Evolutionary conservation across 1,284 basidiomycete genomes (phyloP), one percentile per base, ranked within the genome.

Genomic region (Cryptococcus sp.): DNA sequence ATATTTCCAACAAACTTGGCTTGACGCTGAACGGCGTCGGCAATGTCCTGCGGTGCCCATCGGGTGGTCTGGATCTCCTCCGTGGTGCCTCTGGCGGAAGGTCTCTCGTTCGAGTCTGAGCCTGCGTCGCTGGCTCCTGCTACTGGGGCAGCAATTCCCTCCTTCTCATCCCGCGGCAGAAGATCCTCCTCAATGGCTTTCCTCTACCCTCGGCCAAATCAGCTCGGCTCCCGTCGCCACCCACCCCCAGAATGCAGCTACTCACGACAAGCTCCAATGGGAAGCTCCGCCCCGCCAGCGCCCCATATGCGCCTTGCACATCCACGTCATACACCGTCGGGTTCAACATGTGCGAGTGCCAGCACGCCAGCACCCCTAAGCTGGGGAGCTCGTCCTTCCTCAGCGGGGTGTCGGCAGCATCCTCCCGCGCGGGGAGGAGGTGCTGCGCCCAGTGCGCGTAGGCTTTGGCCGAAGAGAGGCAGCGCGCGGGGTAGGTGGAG

Each of bases 281-380:
- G 42, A 70, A 65, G 4, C 49, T 24, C 11, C 65, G 13, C 7
- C 56, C 53, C 20, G 52, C 44, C 21, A 69, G 60, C 35, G 49
- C 42, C 0, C 46, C 51, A 36, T 66, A 69, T 4, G 47, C 58
- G 12, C 57, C 60, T 3, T 59, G 55, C 6, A 49, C 40, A n/a
- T 70, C 69, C 35, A 52, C 20, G 3, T 62, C 54, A 42, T 64
- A 70, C 45, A 55, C 60, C 15, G 39, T 50, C 18, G 72, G 72
- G 53, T 68, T 68, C 56, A 74, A 63, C 51, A 69, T 62, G 55
- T 72, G 68, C 2, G 67, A 58, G 59, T 71, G 70, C 72, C 72
- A 74, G 46, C 62, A 59, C 68, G 71, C 69, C 44, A 74, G 51
- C 1, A 71, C 62, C 1, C 51, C 53, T 42, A 71, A 48, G 5